Percentiles rank a stretch among this genome's conserved stretches.
These are phyloP conservation scores for Erythrophleum fordii DNA, from an alignment of 306 rosid species.

Conservation along the genomic window DNA sequence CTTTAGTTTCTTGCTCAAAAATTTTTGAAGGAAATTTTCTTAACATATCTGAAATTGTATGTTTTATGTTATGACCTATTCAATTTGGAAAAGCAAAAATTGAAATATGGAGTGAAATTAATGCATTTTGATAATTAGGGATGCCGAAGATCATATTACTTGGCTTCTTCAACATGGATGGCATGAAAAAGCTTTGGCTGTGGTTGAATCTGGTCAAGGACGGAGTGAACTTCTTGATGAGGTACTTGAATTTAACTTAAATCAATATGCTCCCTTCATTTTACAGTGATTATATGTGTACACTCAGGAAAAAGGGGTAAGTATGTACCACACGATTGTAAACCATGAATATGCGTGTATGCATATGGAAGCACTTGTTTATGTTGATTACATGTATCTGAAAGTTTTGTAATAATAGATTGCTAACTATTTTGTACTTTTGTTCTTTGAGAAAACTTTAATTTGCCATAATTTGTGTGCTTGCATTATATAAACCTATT, in stretches of 20 bases:
- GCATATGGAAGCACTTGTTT: conserved; percentile 8
- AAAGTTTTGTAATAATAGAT: neutral
- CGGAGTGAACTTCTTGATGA: conserved; percentile 82
- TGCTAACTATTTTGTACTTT: conserved; percentile 18
- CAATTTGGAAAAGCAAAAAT: neutral
- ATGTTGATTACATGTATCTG: conserved; percentile 17
- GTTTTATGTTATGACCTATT: neutral
- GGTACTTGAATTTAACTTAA: conserved; percentile 44
- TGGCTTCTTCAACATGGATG: conserved; percentile 81
- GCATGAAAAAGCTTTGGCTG: conserved; percentile 69
- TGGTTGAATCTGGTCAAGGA: conserved; percentile 52
- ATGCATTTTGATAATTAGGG: conserved; percentile 48
- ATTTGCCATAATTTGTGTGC: neutral
- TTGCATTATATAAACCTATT: neutral
- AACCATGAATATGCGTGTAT: conserved; percentile 3
- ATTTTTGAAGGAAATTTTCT: neutral
- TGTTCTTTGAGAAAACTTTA: conserved; percentile 4
- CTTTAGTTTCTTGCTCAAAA: neutral
- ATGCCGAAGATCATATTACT: conserved; percentile 78
- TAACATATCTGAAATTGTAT: conserved; percentile 8
- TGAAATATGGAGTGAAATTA: neutral
- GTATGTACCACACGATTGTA: neutral
- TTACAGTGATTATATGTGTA: neutral
- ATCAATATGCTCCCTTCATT: neutral
- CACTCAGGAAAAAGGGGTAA: neutral